Evolutionary conservation across 805 yeast species (phyloP).

Genomic region (Wickerhamiella australiensis): DNA sequence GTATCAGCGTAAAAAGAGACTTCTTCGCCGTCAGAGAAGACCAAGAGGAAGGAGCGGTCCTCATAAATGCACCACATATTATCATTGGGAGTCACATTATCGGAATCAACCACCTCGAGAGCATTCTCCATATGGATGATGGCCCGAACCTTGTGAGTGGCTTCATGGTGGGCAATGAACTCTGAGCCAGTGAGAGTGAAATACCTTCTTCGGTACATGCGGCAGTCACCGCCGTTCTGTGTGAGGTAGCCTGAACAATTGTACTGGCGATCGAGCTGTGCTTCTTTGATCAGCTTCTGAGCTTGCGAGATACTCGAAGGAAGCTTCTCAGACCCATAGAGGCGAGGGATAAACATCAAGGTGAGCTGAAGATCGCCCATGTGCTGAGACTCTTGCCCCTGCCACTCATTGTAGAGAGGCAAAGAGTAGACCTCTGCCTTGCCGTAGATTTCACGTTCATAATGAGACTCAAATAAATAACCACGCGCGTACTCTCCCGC

Average conservation of each 20-base stretch:
- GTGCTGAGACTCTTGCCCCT: constrained; percentile 33
- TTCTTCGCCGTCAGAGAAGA: constrained; percentile 67
- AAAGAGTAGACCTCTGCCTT: constrained; percentile 40
- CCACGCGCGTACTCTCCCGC: constrained; percentile 87
- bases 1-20: constrained; percentile 81
- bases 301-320: constrained; percentile 45
- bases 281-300: constrained; percentile 24
- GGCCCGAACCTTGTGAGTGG: constrained; percentile 56
- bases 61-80: constrained; percentile 55
- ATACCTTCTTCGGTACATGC: constrained; percentile 62
- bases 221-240: constrained; percentile 91
- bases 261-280: constrained; percentile 25
- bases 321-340: constrained; percentile 38
- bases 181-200: constrained; percentile 60
- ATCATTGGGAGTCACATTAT: constrained; percentile 26
- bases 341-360: constrained; percentile 53
- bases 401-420: constrained; percentile 75
- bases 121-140: constrained; percentile 64
- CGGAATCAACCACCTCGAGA: constrained; percentile 36
- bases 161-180: constrained; percentile 66
- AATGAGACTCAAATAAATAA: constrained; percentile 49
- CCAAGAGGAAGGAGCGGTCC: constrained; percentile 62
- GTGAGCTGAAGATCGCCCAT: constrained; percentile 58
- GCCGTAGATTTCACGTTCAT: constrained; percentile 46
- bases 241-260: constrained; percentile 56